A percentile compares a stretch with the other conserved stretches of the same genome.
These are phyloP conservation scores for Psilocybe sp. DNA, from an alignment of 768 basidiomycete species.

Conservation along the genomic window DNA sequence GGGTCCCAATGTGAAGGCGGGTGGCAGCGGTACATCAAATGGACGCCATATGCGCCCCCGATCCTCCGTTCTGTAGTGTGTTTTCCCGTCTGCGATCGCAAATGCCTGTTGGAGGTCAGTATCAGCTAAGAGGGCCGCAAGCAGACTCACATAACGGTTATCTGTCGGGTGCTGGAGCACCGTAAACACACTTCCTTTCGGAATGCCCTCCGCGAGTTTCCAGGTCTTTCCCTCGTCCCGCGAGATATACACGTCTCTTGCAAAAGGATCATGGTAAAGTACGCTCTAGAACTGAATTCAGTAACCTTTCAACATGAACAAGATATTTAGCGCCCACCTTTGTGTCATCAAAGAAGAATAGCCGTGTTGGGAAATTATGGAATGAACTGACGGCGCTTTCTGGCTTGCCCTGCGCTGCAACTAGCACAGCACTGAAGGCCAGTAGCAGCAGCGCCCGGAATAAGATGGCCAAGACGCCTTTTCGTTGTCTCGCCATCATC, in stretches of 20 bases:
- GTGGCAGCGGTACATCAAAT: constrained; percentile 65
- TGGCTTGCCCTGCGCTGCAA: constrained; percentile 32
- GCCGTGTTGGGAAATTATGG: constrained; percentile 65
- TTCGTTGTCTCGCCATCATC: constrained; percentile 12
- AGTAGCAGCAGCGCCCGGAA: constrained; percentile 13
- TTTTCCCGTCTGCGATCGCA: constrained; percentile 69
- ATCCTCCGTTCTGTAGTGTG: constrained; percentile 86
- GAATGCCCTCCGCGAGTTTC: constrained; percentile 51
- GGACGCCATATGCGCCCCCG: constrained; percentile 84
- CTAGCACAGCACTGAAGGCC: constrained; percentile 13
- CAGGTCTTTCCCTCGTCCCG: constrained; percentile 82
- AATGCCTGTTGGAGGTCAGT: constrained; percentile 62
- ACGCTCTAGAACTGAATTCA: constrained; percentile 35
- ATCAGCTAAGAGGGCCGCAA: not conserved
- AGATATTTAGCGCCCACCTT: constrained; percentile 42
- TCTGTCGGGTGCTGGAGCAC: constrained; percentile 88
- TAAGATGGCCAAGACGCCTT: constrained; percentile 11
- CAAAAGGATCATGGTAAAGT: constrained; percentile 77
- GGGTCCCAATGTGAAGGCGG: constrained; percentile 51
- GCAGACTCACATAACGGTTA: constrained; percentile 60
- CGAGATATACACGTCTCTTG: constrained; percentile 74
- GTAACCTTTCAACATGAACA: constrained; percentile 7
- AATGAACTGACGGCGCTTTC: constrained; percentile 52
- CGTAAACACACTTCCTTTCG: constrained; percentile 56
- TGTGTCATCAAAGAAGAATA: constrained; percentile 95